Evolutionary conservation across 768 basidiomycete species (phyloP), one percentile per base, ranked within the genome.

Genomic region (Hygrocybe coccinea): DNA sequence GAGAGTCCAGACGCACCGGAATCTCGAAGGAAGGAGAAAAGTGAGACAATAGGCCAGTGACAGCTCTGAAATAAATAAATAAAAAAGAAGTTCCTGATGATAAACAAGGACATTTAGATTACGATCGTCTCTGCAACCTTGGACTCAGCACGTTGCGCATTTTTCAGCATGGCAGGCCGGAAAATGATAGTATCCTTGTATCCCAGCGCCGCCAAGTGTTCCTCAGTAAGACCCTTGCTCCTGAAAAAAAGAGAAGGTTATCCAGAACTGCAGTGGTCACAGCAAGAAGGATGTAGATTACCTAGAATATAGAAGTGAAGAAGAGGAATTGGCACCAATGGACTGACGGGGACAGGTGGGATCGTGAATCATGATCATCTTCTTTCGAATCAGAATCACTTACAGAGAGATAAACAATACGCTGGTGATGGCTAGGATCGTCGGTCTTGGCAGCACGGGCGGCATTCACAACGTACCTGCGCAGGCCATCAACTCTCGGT

Each of bases 151-250:
- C 86, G 73, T 2, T 80, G 64, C 1, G 80, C 74, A 0, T 79
- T 79, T 7, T 66, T 69, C 11, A 91, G 68, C n/a, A 29, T 57
- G 0, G 64, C 81, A 2, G 91, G 88, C 17, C 86, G 79, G 66
- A 90, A 85, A 46, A 89, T 64, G 56, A 91, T 81, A 1, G 82
- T 82, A 52, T 91, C 87, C 11, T 71, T 64, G 65, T 91, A 91
- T 9, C 87, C 88, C 5, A 91, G 69, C 3, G 68, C 69, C 0
- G 87, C 85, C 17, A 92, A 74, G 0, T 71, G 85, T 45, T 79
- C 71, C 65, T 91, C 91, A 0, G 90, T 91, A 29, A 83, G 69
- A 14, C 87, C 90, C 68, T 91, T 90, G 62, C 81, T 84, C 76
- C 85, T 88, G 55, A 44, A 5, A 12, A 35, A 14, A 6, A 38